phyloP scores from a whole-genome alignment of 768 basidiomycete species.

The Serendipita sp. region DNA sequence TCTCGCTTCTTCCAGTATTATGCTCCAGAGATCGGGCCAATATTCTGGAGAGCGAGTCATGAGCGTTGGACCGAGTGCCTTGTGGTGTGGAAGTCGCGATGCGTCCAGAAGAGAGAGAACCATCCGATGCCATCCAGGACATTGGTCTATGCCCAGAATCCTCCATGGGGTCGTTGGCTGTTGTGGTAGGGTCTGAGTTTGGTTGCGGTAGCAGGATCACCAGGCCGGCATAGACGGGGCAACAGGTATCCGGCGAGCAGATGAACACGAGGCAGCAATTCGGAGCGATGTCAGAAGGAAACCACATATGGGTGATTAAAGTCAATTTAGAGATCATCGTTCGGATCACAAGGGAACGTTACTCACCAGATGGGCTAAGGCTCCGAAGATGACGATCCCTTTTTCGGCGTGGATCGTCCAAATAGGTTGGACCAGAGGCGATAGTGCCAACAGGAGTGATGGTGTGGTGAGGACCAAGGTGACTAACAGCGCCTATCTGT shows the following conservation, averaged over 20 bases:
- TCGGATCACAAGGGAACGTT: no score
- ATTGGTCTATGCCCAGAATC: neutral
- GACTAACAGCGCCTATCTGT: no score
- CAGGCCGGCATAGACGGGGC: neutral
- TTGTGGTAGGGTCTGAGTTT: neutral
- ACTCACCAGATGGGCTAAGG: no score
- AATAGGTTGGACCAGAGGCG: no score
- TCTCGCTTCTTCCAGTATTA: no score
- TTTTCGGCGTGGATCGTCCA: no score
- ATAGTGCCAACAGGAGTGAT: no score
- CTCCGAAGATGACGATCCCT: no score
- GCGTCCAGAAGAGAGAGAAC: neutral
- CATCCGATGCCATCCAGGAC: neutral
- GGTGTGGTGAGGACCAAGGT: no score
- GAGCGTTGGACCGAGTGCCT: neutral
- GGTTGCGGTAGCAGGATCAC: neutral
- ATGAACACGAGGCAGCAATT: neutral
- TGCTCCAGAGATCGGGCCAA: neutral
- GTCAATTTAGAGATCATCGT: no score
- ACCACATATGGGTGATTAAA: no score
- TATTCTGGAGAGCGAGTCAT: neutral
- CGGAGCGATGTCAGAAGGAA: no score
- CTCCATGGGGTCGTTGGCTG: neutral
- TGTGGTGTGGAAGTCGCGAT: neutral
- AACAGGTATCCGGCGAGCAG: neutral